Evolutionary conservation across 495 filamentous ascomycete genomes (phyloP), one percentile per base, ranked within the genome.

Genomic region (Hypomontagnella monticulosa): DNA sequence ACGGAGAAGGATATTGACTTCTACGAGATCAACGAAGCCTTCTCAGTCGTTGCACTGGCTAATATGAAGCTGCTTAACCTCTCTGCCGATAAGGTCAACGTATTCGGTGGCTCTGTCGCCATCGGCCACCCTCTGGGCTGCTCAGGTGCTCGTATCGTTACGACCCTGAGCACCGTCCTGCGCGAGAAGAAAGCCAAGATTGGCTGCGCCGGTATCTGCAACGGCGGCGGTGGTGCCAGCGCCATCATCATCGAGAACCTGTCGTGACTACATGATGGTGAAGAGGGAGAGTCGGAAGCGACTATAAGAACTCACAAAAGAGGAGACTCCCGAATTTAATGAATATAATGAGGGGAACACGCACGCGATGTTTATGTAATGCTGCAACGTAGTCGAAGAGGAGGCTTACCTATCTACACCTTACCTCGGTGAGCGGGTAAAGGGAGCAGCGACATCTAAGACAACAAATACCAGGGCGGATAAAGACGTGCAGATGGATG

Each of bases 11-110:
- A 88, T 37, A 85, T 99, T 49, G 94, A 97, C 71, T 94, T 88
- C 65, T 98, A 94, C 71, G 95, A 99, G 84, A 97, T 99, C 83
- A 99, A 99, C 79, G 95, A 99, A 81, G 95, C 95, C 4, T 99
- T 99, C 84, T 93, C 90, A 41, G 95, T 99, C 19, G 95, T 99
- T 43, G 93, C 95, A 12, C 81, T 98, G 46, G 94, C 95, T 57
- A 99, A 99, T 79, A 85, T 96, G 80, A 97, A 97, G 83, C 72
- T 98, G 37, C 87, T 99, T 30, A 81, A 80, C 50, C 74, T 99
- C 44, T 79, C 82, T 47, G 87, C 91, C 65, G 90, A 92, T 34
- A 96, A 94, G 80, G 94, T 99, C 62, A 99, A 99, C 79, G 82
- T 97, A 18, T 93, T 96, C 68, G 95, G 95, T 63, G 95, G 95